These are phyloP conservation scores for Ustilago hordei DNA, from an alignment of 1,284 basidiomycete species.

Conservation along the genomic window DNA sequence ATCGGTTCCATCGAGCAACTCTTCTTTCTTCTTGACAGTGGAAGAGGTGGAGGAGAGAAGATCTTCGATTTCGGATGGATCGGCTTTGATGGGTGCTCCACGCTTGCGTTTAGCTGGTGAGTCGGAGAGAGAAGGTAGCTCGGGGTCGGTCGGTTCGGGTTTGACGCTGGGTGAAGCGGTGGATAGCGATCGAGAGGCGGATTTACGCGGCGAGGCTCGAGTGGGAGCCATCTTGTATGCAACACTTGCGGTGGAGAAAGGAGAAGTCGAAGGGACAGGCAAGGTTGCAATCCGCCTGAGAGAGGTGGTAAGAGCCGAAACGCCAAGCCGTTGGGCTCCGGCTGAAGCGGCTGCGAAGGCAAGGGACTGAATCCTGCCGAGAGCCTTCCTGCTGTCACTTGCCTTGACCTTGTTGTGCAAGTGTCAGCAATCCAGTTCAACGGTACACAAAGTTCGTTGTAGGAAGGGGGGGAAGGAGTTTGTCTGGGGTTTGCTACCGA, in stretches of 20 bases:
- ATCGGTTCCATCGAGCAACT: background rate
- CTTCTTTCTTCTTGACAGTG: slow-evolving; percentile 12
- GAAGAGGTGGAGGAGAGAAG: slow-evolving; percentile 2
- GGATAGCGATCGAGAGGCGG: background rate
- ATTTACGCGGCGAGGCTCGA: slow-evolving; percentile 17
- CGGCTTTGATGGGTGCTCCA: slow-evolving; percentile 12
- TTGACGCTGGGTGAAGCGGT: slow-evolving; percentile 23
- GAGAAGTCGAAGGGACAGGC: background rate
- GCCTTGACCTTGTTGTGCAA: background rate
- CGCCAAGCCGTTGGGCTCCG: slow-evolving; percentile 23
- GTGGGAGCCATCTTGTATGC: slow-evolving; percentile 4
- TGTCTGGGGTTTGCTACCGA: too few relatives aligned
- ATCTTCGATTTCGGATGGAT: slow-evolving; percentile 16
- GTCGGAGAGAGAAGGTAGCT: slow-evolving; percentile 7
- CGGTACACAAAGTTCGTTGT: too few relatives aligned
- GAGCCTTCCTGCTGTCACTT: background rate
- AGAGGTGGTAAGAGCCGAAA: background rate
- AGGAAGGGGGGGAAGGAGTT: too few relatives aligned
- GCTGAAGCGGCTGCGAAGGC: background rate
- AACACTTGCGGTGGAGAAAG: background rate
- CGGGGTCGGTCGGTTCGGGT: slow-evolving; percentile 8
- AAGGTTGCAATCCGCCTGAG: background rate
- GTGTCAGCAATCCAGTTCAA: too few relatives aligned
- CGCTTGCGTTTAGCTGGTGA: slow-evolving; percentile 19
- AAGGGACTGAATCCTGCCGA: slow-evolving; percentile 27